Evolutionary conservation across 345 rosid species (phyloP).

Genomic region (Eucalyptus polybractea): DNA sequence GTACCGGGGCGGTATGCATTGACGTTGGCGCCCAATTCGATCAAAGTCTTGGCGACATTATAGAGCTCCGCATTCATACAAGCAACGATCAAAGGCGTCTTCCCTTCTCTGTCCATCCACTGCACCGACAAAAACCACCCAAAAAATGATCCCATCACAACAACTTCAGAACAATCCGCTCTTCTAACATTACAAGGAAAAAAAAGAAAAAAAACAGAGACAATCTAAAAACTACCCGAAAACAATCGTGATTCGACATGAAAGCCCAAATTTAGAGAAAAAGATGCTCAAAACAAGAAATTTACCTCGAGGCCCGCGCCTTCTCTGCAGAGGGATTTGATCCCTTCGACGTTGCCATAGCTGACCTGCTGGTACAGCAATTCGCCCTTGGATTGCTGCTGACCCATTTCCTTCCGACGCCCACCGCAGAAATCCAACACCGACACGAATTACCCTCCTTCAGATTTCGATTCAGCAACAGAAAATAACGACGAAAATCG

Average conservation of each 20-base stretch:
- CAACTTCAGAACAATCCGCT: too few relatives aligned
- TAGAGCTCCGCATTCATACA: slow-evolving; percentile 55
- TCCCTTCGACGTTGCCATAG: slow-evolving; percentile 66
- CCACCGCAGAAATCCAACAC: not conserved
- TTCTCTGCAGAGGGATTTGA: slow-evolving; percentile 57
- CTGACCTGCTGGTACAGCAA: slow-evolving; percentile 73
- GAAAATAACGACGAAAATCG: not conserved
- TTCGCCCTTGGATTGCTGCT: slow-evolving; percentile 87
- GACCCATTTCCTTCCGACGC: slow-evolving; percentile 45
- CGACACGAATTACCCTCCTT: not conserved
- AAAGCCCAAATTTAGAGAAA: not conserved
- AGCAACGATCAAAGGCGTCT: slow-evolving; percentile 82
- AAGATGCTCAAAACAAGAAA: not conserved
- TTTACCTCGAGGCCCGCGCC: slow-evolving; percentile 95
- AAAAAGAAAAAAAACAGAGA: not conserved
- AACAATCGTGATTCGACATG: not conserved
- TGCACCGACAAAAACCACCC: slow-evolving; percentile 4
- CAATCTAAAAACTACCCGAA: not conserved
- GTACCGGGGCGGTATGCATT: slow-evolving; percentile 86
- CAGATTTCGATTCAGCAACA: not conserved
- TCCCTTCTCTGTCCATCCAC: slow-evolving; percentile 93
- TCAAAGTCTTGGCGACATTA: slow-evolving; percentile 67
- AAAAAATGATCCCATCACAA: not conserved
- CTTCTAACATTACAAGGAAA: not conserved
- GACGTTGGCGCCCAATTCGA: slow-evolving; percentile 79